These are phyloP conservation scores for Ganoderma sp. DNA, from an alignment of 1,284 basidiomycete genomes.

Conservation along the genomic window DNA sequence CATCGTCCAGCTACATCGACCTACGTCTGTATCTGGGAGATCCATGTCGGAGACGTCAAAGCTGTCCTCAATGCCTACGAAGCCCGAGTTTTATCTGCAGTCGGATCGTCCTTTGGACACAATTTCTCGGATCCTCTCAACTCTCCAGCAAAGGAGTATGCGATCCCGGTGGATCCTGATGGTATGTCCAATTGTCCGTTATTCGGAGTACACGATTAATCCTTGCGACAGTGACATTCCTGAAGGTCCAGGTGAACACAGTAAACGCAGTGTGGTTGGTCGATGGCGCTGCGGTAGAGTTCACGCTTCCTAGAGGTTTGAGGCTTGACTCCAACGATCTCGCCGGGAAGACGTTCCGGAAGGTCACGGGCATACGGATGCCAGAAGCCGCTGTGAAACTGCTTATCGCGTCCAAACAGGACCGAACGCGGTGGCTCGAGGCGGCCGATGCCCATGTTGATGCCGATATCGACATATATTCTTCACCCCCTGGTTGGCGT, in stretches of 20 bases:
- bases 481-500: conserved; percentile 64
- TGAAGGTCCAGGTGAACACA: conserved; percentile 63
- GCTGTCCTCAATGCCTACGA: conserved; percentile 64
- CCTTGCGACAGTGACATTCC: conserved; percentile 63
- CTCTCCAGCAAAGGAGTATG: conserved; percentile 76
- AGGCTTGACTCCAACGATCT: conserved; percentile 75
- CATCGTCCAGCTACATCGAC: conserved; percentile 83
- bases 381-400: conserved; percentile 55
- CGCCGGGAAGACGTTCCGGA: conserved; percentile 68
- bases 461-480: conserved; percentile 71
- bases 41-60: conserved; percentile 68
- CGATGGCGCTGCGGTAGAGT: conserved; percentile 57
- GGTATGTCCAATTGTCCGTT: conserved; percentile 52
- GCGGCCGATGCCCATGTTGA: conserved; percentile 63
- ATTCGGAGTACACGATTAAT: conserved; percentile 1
- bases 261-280: conserved; percentile 63
- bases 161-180: conserved; percentile 73
- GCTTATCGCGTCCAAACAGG: conserved; percentile 49
- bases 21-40: conserved; percentile 92
- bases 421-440: conserved; percentile 69
- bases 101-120: conserved; percentile 63
- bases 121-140: conserved; percentile 82
- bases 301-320: conserved; percentile 66
- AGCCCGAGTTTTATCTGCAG: conserved; percentile 56
- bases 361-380: conserved; percentile 60